These are phyloP conservation scores for Phytopythium boreale DNA, from an alignment of 352 stramenopile species.

Conservation along the genomic window DNA sequence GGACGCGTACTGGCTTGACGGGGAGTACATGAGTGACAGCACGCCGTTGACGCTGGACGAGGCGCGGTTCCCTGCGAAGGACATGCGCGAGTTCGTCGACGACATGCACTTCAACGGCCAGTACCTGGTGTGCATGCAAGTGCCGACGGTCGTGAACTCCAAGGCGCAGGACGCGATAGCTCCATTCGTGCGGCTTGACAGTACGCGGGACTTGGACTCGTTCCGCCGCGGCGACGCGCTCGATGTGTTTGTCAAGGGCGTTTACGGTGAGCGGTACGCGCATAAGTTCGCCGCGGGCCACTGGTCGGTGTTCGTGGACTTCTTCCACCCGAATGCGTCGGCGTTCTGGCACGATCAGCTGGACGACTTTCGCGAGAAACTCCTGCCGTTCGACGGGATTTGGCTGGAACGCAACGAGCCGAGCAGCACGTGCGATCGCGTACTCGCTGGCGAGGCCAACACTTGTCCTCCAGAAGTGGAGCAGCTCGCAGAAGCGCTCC, in stretches of 20 bases:
- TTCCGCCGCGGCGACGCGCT: slow-evolving; percentile 39
- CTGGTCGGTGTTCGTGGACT: slow-evolving; percentile 82
- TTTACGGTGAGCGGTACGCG: slow-evolving; percentile 53
- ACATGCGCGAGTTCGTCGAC: slow-evolving; percentile 58
- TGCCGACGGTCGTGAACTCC: slow-evolving; percentile 42
- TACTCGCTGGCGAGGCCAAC: slow-evolving; percentile 29
- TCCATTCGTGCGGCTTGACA: background rate
- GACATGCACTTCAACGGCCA: slow-evolving; percentile 82
- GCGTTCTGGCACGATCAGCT: slow-evolving; percentile 73
- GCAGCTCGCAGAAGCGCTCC: background rate
- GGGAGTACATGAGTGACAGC: slow-evolving; percentile 53
- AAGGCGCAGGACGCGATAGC: background rate
- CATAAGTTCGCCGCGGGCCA: slow-evolving; percentile 64
- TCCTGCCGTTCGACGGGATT: slow-evolving; percentile 73
- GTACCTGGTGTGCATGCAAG: slow-evolving; percentile 70
- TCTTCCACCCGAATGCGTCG: slow-evolving; percentile 74
- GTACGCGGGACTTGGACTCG: slow-evolving; percentile 14
- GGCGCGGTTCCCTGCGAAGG: slow-evolving; percentile 33
- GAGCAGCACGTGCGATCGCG: slow-evolving; percentile 61
- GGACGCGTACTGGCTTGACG: slow-evolving; percentile 79
- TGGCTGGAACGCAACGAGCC: slow-evolving; percentile 87
- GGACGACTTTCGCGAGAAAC: slow-evolving; percentile 45
- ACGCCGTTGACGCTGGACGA: slow-evolving; percentile 66
- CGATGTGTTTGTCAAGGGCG: slow-evolving; percentile 77
- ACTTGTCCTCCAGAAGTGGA: slow-evolving; percentile 18